phyloP scores from a whole-genome alignment of 2,329 filamentous ascomycete genomes.

The Xylaria sp. region DNA sequence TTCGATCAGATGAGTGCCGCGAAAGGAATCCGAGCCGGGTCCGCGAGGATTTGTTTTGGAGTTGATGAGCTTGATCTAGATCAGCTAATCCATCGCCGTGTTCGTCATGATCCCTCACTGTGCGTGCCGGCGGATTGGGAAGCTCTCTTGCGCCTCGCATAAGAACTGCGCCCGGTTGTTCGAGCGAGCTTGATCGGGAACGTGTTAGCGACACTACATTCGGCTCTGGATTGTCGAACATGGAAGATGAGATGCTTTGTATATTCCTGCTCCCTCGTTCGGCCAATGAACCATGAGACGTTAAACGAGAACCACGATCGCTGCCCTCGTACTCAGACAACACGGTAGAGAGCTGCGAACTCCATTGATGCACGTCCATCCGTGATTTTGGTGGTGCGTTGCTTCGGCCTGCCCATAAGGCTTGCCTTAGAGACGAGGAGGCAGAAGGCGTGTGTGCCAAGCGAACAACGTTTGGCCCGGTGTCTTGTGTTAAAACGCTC shows the following conservation, averaged over 20 bases:
- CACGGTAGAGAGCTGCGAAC: slow-evolving; percentile 67
- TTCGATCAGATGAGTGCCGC: slow-evolving; percentile 56
- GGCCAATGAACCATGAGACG: slow-evolving; percentile 49
- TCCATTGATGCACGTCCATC: slow-evolving; percentile 66
- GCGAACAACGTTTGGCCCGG: slow-evolving; percentile 47
- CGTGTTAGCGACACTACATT: slow-evolving; percentile 45
- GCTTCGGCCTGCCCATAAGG: slow-evolving; percentile 39
- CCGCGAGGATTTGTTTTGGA: slow-evolving; percentile 56
- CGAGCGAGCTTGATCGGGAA: slow-evolving; percentile 54
- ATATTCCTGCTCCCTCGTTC: slow-evolving; percentile 58
- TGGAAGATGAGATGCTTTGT: slow-evolving; percentile 62
- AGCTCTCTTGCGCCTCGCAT: slow-evolving; percentile 46
- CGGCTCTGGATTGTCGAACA: slow-evolving; percentile 47
- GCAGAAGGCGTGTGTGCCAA: slow-evolving; percentile 41
- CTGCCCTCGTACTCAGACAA: slow-evolving; percentile 66
- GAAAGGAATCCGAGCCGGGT: slow-evolving; percentile 59
- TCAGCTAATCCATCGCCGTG: slow-evolving; percentile 68
- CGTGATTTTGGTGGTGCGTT: slow-evolving; percentile 32
- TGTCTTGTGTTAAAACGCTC: slow-evolving; percentile 58
- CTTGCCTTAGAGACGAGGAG: slow-evolving; percentile 37
- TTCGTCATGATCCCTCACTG: slow-evolving; percentile 65
- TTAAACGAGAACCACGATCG: slow-evolving; percentile 54
- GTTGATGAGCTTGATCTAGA: slow-evolving; percentile 57
- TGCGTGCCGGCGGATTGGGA: slow-evolving; percentile 46
- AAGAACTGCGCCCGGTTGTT: slow-evolving; percentile 55